phyloP scores from a whole-genome alignment of 176 grass and related monocot genomes.

The Carex cristatella region DNA sequence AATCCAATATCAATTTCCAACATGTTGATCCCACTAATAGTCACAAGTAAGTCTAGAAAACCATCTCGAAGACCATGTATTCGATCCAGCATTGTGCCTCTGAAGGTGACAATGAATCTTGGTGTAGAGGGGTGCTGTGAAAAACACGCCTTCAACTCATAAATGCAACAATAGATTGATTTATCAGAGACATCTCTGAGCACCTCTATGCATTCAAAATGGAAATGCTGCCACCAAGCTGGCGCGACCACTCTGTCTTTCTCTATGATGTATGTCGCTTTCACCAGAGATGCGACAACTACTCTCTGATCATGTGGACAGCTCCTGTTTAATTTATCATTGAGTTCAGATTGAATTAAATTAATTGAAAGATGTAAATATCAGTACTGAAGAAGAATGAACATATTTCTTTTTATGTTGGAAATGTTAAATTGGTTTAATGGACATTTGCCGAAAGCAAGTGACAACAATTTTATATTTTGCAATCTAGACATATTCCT shows the following conservation, averaged over 20 bases:
- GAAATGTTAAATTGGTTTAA: background rate
- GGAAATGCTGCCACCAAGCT: background rate
- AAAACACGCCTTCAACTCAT: background rate
- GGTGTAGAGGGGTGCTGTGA: background rate
- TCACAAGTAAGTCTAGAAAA: background rate
- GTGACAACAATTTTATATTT: background rate
- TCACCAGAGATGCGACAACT: background rate
- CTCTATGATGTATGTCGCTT: background rate
- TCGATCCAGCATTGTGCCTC: background rate
- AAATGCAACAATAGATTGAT: background rate
- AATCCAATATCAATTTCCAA: no score
- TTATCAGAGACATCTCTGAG: background rate
- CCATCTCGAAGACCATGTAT: background rate
- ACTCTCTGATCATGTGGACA: slow-evolving; percentile 10
- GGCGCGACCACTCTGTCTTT: slow-evolving; percentile 1
- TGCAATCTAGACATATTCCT: no score
- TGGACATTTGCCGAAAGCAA: background rate
- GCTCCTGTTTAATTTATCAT: background rate
- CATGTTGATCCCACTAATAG: slow-evolving; percentile 8
- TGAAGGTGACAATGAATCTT: slow-evolving; percentile 1
- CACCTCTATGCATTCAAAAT: background rate
- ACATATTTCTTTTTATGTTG: background rate
- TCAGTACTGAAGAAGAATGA: background rate
- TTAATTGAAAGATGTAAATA: background rate
- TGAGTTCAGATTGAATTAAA: background rate